Conservation (phyloP, 441 rosid species). For the Omphalea diandra region DNA sequence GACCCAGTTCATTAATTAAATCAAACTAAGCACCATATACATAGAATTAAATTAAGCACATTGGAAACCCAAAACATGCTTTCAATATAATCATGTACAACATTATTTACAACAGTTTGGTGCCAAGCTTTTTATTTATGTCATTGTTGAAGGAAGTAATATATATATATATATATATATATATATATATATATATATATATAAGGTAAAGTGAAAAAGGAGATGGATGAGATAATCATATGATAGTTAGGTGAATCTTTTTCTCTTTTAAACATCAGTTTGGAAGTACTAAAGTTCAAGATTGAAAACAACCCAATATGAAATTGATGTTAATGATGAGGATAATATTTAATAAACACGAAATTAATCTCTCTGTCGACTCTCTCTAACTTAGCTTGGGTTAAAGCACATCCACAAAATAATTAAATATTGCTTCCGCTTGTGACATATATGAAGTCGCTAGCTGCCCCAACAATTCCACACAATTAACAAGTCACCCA, state of each 20-base stretch:
- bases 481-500: constrained; percentile 17
- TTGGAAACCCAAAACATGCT: not conserved
- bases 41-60: not conserved
- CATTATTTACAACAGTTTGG: constrained; percentile 3
- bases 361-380: not conserved
- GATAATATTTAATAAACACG: not conserved
- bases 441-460: too few species aligned
- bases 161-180: too few species aligned
- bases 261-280: constrained; percentile 12
- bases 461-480: not conserved
- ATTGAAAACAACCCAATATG: constrained; percentile 22
- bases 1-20: too few species aligned
- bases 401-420: constrained; percentile 18
- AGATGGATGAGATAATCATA: not conserved
- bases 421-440: not conserved
- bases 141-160: not conserved
- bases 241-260: constrained; percentile 15
- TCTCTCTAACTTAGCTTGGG: constrained; percentile 4
- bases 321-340: constrained; percentile 9
- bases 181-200: too few species aligned
- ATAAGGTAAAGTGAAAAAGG: not conserved
- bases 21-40: not conserved
- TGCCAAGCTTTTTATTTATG: not conserved
- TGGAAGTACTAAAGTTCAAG: not conserved
- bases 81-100: not conserved